phyloP scores from a whole-genome alignment of 495 filamentous ascomycete species.

The Darksidea phi region DNA sequence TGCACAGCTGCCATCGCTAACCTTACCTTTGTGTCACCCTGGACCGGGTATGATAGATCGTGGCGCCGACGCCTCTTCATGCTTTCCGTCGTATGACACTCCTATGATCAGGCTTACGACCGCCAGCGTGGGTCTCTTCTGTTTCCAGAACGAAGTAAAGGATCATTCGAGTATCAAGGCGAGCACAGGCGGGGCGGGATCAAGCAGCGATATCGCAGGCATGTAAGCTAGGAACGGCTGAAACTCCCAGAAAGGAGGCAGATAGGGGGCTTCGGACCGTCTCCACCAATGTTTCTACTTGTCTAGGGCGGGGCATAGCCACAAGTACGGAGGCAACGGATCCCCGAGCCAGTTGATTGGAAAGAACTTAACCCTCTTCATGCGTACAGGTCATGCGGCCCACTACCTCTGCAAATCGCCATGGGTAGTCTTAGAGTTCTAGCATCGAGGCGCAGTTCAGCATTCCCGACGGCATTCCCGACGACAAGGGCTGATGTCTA shows the following conservation, averaged over 20 bases:
- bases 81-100: too few species aligned
- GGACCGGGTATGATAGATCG: too few species aligned
- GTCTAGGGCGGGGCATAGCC: conserved; percentile 5
- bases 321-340: conserved; percentile 1
- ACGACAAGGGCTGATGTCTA: conserved; percentile 10
- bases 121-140: too few species aligned
- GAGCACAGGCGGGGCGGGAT: conserved; percentile 8
- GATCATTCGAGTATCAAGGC: conserved; percentile 8
- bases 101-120: too few species aligned
- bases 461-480: conserved; percentile 11
- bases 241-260: conserved; percentile 1
- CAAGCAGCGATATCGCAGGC: conserved; percentile 3
- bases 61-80: too few species aligned
- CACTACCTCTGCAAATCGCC: background rate
- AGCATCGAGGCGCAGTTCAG: conserved; percentile 1
- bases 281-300: conserved; percentile 15
- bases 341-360: conserved; percentile 1
- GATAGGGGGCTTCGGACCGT: conserved; percentile 9
- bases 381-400: conserved; percentile 15
- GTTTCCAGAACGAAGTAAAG: conserved; percentile 7
- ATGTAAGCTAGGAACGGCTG: background rate
- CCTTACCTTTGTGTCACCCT: too few species aligned
- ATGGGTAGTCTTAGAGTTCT: background rate
- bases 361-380: conserved; percentile 3
- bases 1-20: too few species aligned